Evolutionary conservation across 768 basidiomycete genomes (phyloP).

Genomic region (Psilocybe cubensis): DNA sequence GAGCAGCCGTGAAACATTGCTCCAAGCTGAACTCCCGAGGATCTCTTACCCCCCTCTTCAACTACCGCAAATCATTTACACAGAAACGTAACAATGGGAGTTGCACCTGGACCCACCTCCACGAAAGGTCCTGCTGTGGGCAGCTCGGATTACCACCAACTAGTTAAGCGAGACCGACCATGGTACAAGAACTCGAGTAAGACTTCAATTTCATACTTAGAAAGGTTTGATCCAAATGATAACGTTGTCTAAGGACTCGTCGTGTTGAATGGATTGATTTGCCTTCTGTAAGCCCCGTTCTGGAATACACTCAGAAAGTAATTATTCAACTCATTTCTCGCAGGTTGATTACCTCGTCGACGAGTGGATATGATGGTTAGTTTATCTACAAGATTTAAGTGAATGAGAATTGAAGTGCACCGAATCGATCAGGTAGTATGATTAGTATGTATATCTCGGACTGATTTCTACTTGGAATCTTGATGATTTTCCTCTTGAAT

Average conservation of each 20-base stretch:
- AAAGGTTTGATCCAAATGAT: no score
- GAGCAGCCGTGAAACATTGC: background rate
- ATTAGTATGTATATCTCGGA: constrained; percentile 21
- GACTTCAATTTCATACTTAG: background rate
- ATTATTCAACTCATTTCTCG: background rate
- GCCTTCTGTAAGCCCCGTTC: constrained; percentile 15
- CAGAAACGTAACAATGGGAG: background rate
- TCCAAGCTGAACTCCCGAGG: background rate
- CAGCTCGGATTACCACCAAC: background rate
- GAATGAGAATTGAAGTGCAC: background rate
- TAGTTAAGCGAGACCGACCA: background rate
- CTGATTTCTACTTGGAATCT: background rate
- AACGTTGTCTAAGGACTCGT: constrained; percentile 42
- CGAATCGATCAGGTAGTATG: constrained; percentile 27
- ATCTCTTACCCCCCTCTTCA: background rate
- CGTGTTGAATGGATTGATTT: constrained; percentile 25
- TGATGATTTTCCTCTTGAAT: background rate
- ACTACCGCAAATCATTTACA: no score
- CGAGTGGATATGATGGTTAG: constrained; percentile 32
- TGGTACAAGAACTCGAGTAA: background rate
- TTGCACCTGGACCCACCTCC: background rate
- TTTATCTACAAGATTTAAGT: background rate
- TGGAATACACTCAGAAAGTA: background rate
- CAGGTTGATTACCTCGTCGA: constrained; percentile 28
- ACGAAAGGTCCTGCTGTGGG: background rate